Percentiles rank a stretch among this genome's conserved stretches.
Conservation (phyloP, 345 rosid species). For the Hypericum androsaemum region DNA sequence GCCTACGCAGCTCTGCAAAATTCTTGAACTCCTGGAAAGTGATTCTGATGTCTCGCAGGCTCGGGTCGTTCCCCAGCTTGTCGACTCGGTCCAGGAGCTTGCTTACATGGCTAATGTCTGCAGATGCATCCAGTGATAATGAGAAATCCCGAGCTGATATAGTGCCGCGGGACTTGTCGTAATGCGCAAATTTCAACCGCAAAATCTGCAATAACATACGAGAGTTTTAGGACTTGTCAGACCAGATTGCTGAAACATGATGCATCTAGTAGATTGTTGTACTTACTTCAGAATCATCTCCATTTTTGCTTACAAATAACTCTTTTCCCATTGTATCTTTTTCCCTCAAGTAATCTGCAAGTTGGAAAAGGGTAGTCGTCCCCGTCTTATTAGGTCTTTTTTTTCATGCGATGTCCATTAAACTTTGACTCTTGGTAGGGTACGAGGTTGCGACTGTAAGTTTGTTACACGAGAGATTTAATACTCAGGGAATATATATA, state of each 20-base stretch:
- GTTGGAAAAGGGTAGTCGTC: too few relatives aligned
- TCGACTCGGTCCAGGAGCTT: conserved; percentile 20
- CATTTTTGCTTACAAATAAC: too few relatives aligned
- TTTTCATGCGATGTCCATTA: too few relatives aligned
- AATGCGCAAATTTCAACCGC: conserved; percentile 18
- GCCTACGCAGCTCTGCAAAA: conserved; percentile 16
- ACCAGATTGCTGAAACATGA: neutral
- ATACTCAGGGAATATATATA: too few relatives aligned
- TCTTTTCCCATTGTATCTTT: too few relatives aligned
- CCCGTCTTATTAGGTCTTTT: too few relatives aligned
- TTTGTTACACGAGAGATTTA: too few relatives aligned
- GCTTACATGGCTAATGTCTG: conserved; percentile 16
- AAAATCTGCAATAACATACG: conserved; percentile 10
- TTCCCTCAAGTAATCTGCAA: too few relatives aligned
- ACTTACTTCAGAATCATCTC: conserved; percentile 21
- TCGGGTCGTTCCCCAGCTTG: conserved; percentile 8
- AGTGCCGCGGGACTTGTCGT: conserved; percentile 14
- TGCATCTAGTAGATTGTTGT: neutral
- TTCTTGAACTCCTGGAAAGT: conserved; percentile 17
- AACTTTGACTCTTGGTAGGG: too few relatives aligned
- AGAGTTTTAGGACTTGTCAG: neutral
- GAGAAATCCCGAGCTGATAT: conserved; percentile 22
- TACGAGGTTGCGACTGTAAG: too few relatives aligned
- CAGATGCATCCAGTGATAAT: conserved; percentile 20
- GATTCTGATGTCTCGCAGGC: conserved; percentile 9